Evolutionary conservation across 495 filamentous ascomycete genomes (phyloP).

Genomic region (Astrothelium macrocarpum): DNA sequence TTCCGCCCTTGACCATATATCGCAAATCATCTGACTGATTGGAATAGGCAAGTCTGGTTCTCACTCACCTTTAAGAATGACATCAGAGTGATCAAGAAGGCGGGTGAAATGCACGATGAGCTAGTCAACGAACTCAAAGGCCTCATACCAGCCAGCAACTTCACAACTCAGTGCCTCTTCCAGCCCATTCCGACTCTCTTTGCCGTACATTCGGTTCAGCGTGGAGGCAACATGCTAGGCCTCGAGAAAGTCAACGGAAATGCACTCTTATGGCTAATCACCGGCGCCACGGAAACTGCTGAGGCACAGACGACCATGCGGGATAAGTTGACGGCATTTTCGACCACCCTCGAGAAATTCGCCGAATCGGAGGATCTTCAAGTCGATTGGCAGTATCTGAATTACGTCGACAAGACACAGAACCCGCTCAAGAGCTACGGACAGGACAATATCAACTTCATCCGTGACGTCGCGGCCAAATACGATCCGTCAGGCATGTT

Average conservation of each 20-base stretch:
- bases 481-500: slow-evolving; percentile 46
- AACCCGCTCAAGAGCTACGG: slow-evolving; percentile 44
- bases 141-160: slow-evolving; percentile 5
- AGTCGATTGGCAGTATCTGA: slow-evolving; percentile 12
- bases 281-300: not conserved
- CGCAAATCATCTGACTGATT: not conserved
- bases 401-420: slow-evolving; percentile 39
- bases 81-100: slow-evolving; percentile 11
- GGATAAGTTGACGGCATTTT: not conserved
- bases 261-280: not conserved
- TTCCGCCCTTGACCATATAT: not conserved
- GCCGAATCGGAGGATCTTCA: not conserved
- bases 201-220: slow-evolving; percentile 6
- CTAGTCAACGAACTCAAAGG: slow-evolving; percentile 12
- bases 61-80: slow-evolving; percentile 15
- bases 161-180: slow-evolving; percentile 12
- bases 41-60: slow-evolving; percentile 6
- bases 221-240: slow-evolving; percentile 15
- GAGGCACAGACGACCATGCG: not conserved
- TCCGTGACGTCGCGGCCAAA: slow-evolving; percentile 34
- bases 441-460: slow-evolving; percentile 28
- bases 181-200: slow-evolving; percentile 12
- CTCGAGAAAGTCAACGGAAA: not conserved
- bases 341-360: not conserved
- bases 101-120: slow-evolving; percentile 12